These are phyloP conservation scores for Hypoxylon crocopeplum DNA, from an alignment of 495 filamentous ascomycete genomes.

Conservation along the genomic window DNA sequence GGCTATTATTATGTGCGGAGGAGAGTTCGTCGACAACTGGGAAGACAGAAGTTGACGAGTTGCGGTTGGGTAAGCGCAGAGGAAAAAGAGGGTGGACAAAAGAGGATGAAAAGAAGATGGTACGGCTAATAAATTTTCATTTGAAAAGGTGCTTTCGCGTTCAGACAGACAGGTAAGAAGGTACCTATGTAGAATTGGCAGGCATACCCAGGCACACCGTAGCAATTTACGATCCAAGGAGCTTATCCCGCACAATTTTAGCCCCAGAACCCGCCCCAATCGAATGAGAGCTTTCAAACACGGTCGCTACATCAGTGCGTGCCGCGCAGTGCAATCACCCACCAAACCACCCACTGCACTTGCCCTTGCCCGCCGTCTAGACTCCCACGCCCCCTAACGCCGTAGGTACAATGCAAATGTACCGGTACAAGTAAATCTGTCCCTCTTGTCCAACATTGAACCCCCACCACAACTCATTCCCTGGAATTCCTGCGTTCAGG, in stretches of 20 bases:
- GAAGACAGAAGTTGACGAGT: constrained; percentile 25
- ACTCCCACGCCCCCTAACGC: too few relatives aligned
- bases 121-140: constrained; percentile 41
- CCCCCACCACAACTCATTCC: constrained; percentile 33
- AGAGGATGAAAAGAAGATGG: constrained; percentile 21
- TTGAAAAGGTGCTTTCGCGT: constrained; percentile 24
- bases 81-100: constrained; percentile 22
- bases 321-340: constrained; percentile 10
- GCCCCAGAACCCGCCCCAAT: constrained; percentile 35
- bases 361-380: too few relatives aligned
- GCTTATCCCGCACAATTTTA: constrained; percentile 38
- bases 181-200: too few relatives aligned
- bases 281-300: constrained; percentile 32
- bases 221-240: constrained; percentile 20
- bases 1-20: constrained; percentile 9
- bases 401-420: not conserved
- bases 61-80: not conserved
- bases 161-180: too few relatives aligned
- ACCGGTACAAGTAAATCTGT: constrained; percentile 5
- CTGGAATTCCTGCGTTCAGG: constrained; percentile 35
- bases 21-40: constrained; percentile 31
- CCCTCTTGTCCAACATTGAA: not conserved
- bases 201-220: constrained; percentile 11
- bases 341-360: not conserved
- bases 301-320: constrained; percentile 34